These are phyloP conservation scores for Wickerhamiella brachini DNA, from an alignment of 805 yeast species.

Conservation along the genomic window DNA sequence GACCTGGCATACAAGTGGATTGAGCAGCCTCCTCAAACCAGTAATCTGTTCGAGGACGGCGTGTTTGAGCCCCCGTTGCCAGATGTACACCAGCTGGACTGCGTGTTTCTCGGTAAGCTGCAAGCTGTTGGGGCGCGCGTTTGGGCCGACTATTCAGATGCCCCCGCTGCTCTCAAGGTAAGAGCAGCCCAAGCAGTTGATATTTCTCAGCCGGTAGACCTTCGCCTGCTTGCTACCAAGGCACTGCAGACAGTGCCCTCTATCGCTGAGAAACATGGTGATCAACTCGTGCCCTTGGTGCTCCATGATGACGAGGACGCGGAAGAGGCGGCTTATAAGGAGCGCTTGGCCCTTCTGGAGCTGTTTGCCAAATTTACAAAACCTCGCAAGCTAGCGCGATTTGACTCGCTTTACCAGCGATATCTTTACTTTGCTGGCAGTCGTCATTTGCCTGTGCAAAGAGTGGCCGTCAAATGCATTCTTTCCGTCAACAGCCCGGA, in stretches of 20 bases:
- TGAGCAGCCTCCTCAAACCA: slow-evolving; percentile 16
- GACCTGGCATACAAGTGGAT: slow-evolving; percentile 27
- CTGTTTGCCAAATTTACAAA: slow-evolving; percentile 52
- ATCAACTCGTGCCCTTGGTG: slow-evolving; percentile 44
- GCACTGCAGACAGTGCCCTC: slow-evolving; percentile 45
- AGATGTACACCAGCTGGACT: slow-evolving; percentile 6
- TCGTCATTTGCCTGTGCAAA: slow-evolving; percentile 49
- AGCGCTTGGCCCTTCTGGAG: slow-evolving; percentile 34
- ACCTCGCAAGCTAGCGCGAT: slow-evolving; percentile 39
- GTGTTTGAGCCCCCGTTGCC: slow-evolving; percentile 3
- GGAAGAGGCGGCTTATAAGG: slow-evolving; percentile 15
- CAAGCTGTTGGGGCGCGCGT: slow-evolving; percentile 8
- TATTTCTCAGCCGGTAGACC: slow-evolving; percentile 12
- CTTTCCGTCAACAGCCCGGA: slow-evolving; percentile 47
- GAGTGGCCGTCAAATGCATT: slow-evolving; percentile 54
- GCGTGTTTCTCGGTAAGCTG: slow-evolving; percentile 9
- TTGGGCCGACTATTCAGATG: slow-evolving; percentile 8
- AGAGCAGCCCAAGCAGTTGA: slow-evolving; percentile 5
- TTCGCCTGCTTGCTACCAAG: slow-evolving; percentile 44
- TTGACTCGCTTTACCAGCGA: slow-evolving; percentile 40
- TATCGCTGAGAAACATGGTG: slow-evolving; percentile 53
- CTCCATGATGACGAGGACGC: slow-evolving; percentile 25
- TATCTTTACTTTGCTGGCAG: slow-evolving; percentile 47
- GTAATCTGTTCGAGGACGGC: slow-evolving; percentile 13
- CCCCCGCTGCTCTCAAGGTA: slow-evolving; percentile 8